Evolutionary conservation across 2,329 filamentous ascomycete species (phyloP).

Genomic region (Parascedosporium putredinis): DNA sequence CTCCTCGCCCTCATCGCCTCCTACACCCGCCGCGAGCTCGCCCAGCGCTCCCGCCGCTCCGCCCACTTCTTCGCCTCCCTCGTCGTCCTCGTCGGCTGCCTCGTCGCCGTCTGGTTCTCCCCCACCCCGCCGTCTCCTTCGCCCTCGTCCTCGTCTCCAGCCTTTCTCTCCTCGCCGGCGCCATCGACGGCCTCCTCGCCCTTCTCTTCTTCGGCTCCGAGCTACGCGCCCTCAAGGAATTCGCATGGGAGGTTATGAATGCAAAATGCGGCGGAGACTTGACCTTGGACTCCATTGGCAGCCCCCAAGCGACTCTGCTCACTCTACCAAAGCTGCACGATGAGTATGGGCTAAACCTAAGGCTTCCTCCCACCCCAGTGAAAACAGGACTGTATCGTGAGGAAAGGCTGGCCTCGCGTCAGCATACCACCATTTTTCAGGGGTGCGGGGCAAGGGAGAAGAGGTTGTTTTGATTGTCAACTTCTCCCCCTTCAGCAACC

Average conservation of each 20-base stretch:
- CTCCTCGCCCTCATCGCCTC: conserved; percentile 60
- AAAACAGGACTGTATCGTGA: no score
- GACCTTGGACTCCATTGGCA: neutral
- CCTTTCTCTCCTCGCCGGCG: conserved; percentile 64
- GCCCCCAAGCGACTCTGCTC: no score
- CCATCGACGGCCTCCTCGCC: conserved; percentile 76
- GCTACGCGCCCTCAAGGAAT: conserved; percentile 73
- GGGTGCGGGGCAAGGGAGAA: no score
- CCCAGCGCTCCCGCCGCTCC: conserved; percentile 62
- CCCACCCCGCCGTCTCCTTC: conserved; percentile 69
- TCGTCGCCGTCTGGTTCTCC: conserved; percentile 79
- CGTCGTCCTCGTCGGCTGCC: conserved; percentile 58
- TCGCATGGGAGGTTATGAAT: conserved; percentile 82
- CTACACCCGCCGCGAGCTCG: conserved; percentile 61
- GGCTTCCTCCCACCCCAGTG: no score
- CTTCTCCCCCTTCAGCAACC: no score
- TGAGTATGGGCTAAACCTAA: no score
- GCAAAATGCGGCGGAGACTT: conserved; percentile 33
- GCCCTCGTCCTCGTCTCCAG: conserved; percentile 70
- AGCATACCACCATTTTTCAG: no score
- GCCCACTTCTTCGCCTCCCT: conserved; percentile 63
- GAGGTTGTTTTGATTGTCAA: no score
- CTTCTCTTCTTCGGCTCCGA: conserved; percentile 80
- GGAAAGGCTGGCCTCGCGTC: no score
- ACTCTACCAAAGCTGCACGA: no score